Conservation (phyloP, 2,329 filamentous ascomycete genomes). For the Lecanicillium sp. region DNA sequence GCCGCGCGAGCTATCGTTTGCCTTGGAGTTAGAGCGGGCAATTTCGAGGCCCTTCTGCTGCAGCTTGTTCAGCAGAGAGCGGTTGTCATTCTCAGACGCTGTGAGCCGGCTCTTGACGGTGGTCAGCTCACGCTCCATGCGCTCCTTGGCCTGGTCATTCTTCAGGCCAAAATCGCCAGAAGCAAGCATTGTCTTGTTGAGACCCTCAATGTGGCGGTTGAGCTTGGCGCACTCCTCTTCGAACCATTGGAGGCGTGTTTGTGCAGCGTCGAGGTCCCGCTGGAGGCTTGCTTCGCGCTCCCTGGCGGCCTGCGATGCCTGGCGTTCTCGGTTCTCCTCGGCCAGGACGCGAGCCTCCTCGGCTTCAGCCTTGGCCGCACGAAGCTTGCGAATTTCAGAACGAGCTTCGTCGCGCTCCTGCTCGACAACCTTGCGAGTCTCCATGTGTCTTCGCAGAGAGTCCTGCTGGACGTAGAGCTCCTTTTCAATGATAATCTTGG, state of each 20-base stretch:
- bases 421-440: slow-evolving; percentile 73
- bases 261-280: slow-evolving; percentile 74
- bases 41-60: slow-evolving; percentile 97
- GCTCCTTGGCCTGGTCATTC: slow-evolving; percentile 90
- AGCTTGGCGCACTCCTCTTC: slow-evolving; percentile 74
- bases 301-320: slow-evolving; percentile 67
- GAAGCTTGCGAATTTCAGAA: slow-evolving; percentile 72
- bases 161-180: slow-evolving; percentile 85
- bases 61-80: slow-evolving; percentile 89
- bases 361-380: slow-evolving; percentile 75
- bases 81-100: slow-evolving; percentile 94
- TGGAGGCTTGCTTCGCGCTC: slow-evolving; percentile 74
- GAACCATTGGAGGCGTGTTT: slow-evolving; percentile 69
- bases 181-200: slow-evolving; percentile 81
- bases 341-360: slow-evolving; percentile 82
- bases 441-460: slow-evolving; percentile 75
- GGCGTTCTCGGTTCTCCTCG: slow-evolving; percentile 73
- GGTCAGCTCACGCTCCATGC: slow-evolving; percentile 82
- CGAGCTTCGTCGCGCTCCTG: slow-evolving; percentile 86
- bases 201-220: slow-evolving; percentile 71
- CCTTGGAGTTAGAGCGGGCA: slow-evolving; percentile 79
- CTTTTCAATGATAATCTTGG: slow-evolving; percentile 96
- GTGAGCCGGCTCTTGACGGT: slow-evolving; percentile 84
- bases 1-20: slow-evolving; percentile 73
- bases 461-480: slow-evolving; percentile 96